Evolutionary conservation across 2,329 filamentous ascomycete genomes (phyloP), one percentile per base, ranked within the genome.

Genomic region (Paracoccidioides lutzii): DNA sequence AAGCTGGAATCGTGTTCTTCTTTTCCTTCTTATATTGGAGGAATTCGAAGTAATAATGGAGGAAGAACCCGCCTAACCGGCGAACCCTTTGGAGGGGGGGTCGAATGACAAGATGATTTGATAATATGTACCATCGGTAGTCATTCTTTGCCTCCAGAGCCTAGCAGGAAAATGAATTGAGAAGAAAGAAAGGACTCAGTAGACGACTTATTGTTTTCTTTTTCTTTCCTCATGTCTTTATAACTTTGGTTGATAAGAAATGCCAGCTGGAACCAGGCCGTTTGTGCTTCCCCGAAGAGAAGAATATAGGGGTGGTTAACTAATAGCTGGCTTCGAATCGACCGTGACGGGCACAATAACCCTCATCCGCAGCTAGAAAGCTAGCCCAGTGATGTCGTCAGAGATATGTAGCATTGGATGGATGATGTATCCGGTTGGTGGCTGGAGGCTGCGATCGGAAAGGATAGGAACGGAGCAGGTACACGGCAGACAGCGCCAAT

Each of bases 61-160:
- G 30, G 45, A n/a, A 44, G 50, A 41, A 12, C 40, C 33, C 7
- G 46, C 14, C 6, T 22, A 15, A 35, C 28, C 30, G 12, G 45
- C 28, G 45, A 10, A 14, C 6, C 14, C 40, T 37, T 37, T 55
- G 54, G 2, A 1, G 22, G 22, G 22, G 22, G 56, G 15, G 38
- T 35, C 55, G 48, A 40, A 53, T 15, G 59, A 42, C 15, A 40
- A 12, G 56, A 56, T 8, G 50, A n/a, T 43, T 55, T 59, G 43
- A 54, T 42, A 40, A 22, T 22, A 22, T 22, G 50, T 51, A 33
- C 50, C 45, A 5, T 55, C 55, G 15, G 55, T 54, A 49, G 59
- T 58, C 59, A 61, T 61, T 53, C 43, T 53, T 33, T n/a, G 41
- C 37, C 7, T n/a, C 33, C 38, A 10, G 14, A n/a, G 2, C 22